Evolutionary conservation across 139 green algal genomes (phyloP).

Genomic region (Chlamydomonas sp.): DNA sequence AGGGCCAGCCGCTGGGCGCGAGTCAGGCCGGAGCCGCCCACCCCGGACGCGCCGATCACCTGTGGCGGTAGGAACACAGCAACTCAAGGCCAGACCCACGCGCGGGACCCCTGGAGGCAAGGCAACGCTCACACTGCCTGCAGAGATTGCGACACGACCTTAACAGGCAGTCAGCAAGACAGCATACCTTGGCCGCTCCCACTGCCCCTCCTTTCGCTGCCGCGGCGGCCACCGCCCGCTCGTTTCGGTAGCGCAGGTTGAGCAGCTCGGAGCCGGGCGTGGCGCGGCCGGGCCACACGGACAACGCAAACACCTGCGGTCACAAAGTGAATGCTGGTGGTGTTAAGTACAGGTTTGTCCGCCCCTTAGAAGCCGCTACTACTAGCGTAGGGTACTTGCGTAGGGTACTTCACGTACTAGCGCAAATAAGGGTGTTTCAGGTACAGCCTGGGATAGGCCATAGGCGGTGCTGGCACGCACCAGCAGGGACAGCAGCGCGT

Average conservation of each 20-base stretch:
- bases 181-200: not conserved
- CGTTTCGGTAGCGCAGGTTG: constrained; percentile 88
- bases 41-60: constrained; percentile 54
- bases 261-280: constrained; percentile 87
- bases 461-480: constrained; percentile 37
- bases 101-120: not conserved
- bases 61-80: not conserved
- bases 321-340: not conserved
- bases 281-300: constrained; percentile 70
- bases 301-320: constrained; percentile 74
- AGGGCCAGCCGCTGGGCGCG: constrained; percentile 59
- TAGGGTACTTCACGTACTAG: too few species aligned
- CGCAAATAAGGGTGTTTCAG: too few species aligned
- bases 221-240: constrained; percentile 48
- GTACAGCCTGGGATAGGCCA: too few species aligned
- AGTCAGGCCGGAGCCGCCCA: constrained; percentile 76
- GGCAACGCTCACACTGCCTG: not conserved
- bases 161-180: too few species aligned
- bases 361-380: too few species aligned
- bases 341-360: too few species aligned
- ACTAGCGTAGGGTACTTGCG: too few species aligned
- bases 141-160: too few species aligned
- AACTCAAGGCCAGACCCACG: not conserved
- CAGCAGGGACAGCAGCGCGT: constrained; percentile 62
- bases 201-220: constrained; percentile 4